Evolutionary conservation across 108 stramenopile genomes (phyloP).

Genomic region (Schizochytrium sp.): DNA sequence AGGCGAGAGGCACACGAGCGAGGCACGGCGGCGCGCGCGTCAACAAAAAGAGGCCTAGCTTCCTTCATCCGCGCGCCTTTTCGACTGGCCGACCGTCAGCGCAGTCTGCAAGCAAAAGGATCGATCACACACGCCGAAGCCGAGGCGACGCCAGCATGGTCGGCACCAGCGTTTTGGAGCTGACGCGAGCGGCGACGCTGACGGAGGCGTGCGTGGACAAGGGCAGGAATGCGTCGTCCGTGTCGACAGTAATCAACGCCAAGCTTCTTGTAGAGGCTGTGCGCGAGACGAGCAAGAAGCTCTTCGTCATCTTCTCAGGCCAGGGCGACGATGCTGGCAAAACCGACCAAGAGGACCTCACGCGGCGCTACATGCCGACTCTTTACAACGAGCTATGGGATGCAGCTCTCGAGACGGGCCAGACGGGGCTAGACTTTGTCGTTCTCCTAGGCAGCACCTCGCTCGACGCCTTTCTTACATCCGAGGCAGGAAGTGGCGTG

Average conservation of each 20-base stretch:
- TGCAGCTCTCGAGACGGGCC: not conserved
- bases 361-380: not conserved
- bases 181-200: not conserved
- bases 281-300: not conserved
- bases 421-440: not conserved
- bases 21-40: too few relatives aligned
- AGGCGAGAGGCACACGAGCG: too few relatives aligned
- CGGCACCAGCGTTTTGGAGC: not conserved
- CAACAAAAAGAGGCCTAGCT: too few relatives aligned
- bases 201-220: not conserved
- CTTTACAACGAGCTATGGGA: slow-evolving; percentile 17
- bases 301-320: not conserved
- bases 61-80: too few relatives aligned
- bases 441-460: not conserved
- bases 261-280: not conserved
- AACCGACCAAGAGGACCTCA: not conserved
- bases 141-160: not conserved
- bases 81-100: too few relatives aligned
- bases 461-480: not conserved
- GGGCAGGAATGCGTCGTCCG: not conserved
- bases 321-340: not conserved
- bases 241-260: not conserved
- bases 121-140: too few relatives aligned
- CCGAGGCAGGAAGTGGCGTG: not conserved
- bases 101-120: too few relatives aligned